Evolutionary conservation across 306 rosid genomes (phyloP), one percentile per base, ranked within the genome.

Genomic region (Trichosanthes cucumerina): DNA sequence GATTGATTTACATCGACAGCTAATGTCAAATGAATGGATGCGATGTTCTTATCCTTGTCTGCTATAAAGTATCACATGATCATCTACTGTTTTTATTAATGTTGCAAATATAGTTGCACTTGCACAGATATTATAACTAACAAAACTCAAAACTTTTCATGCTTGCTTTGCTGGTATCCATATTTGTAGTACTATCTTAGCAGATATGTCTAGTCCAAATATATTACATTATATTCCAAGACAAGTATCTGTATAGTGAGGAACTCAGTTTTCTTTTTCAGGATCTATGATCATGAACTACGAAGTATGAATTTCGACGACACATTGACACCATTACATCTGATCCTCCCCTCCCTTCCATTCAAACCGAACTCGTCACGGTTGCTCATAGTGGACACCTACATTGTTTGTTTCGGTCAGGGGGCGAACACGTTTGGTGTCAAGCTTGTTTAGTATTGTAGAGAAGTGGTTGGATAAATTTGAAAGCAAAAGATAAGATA

Each of bases 401-500:
- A 73, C 77, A 71, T 43, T 71, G 54, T 43, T 23, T 70, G 57
- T 31, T 47, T 72, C 77, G 13, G 76, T 71, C 2, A 7, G 16
- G 75, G 21, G 57, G 24, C 46, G 14, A 64, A 34, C 46, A 64
- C 6, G 46, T 13, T 6, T 19, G 6, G 58, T 23, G 58, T 74
- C 19, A 5, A 74, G 57, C 78, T 50, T 50, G 78, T 74, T 74
- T 74, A 50, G 41, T 18, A 74, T 18, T 52, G 78, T 49, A 50
- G 62, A 74, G 58, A 31, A 74, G 62, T 74, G 47, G 47, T 52
- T 74, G 63, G 63, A 52, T 74, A 50, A 62, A 11, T 50, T 50
- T 52, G 77, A 72, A 74, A 50, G 28, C 47, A 50, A 74, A 52
- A 74, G 62, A 72, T 46, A 44, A 71, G 63, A 74, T 47, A 72